Base-by-base conservation (phyloP, 2,329 filamentous ascomycete species). In the Pseudocercospora vitis region DNA sequence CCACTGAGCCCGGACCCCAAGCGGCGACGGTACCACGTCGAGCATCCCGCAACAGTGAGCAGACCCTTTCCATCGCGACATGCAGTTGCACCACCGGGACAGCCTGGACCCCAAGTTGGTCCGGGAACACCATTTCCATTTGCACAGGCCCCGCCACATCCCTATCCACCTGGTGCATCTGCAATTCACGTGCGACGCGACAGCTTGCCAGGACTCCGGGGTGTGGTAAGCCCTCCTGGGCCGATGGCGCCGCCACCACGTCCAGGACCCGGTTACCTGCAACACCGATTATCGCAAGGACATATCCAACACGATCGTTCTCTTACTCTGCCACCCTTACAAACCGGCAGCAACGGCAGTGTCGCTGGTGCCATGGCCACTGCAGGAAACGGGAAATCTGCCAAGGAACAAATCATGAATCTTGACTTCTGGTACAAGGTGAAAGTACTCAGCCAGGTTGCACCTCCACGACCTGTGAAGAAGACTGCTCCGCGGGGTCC, bases 381-480 rank as follows among this genome's bases (percentile, higher is more conserved):
- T 21, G 55, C 50, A 18, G 53, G 53, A 4, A 16, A 50, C 7
- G 53, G 53, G 5, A 66, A 61, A 48, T 57, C 60, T 16, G 62
- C 58, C 11, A 64, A 66, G 21, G 82, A 85, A 6, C 85, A 87
- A 74, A 83, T 91, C 55, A 89, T 88, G 84, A 83, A 79, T 21
- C 87, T 94, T 48, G 81, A 86, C 0, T 87, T 88, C 64, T 72
- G 84, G 39, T 84, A 84, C 60, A 96, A 95, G 71, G 82, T 96
- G 63, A 83, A 84, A 45, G 80, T 92, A 2, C 77, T 97, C 28
- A 79, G 83, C 12, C 85, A 84, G 57, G 89, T 96, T 60, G 87
- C 87, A 40, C 88, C 86, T 19, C 84, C 88, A 0, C 75, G 89
- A 11, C 55, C 72, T 76, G 64, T 61, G 74, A 76, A 5, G 8